These are phyloP conservation scores for Coemansia sp. DNA, from an alignment of 192 early-diverging fungal genomes.

Conservation along the genomic window DNA sequence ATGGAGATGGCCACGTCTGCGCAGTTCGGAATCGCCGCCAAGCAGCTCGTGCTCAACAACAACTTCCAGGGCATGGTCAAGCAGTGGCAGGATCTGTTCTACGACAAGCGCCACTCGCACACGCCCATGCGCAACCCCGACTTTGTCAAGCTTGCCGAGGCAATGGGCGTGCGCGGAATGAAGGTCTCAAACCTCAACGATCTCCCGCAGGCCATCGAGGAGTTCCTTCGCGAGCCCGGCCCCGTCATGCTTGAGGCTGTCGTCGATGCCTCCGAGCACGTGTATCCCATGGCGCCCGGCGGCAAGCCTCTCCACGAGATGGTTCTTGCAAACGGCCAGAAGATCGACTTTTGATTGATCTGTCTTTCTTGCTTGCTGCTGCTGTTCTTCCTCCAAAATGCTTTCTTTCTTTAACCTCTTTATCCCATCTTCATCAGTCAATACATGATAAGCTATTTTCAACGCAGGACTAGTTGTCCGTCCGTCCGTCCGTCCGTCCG, in stretches of 20 bases:
- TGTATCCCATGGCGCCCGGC: slow-evolving; percentile 97
- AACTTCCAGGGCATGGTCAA: slow-evolving; percentile 99
- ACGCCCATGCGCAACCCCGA: slow-evolving; percentile 96
- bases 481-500: too few relatives aligned
- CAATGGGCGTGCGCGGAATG: slow-evolving; percentile 88
- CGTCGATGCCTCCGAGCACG: slow-evolving; percentile 90
- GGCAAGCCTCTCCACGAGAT: slow-evolving; percentile 93
- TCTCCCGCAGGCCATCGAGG: slow-evolving; percentile 79
- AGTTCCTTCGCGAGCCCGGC: slow-evolving; percentile 80
- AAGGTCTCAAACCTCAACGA: slow-evolving; percentile 82
- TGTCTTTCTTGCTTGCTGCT: not conserved
- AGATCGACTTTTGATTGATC: slow-evolving; percentile 30
- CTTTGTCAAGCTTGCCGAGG: slow-evolving; percentile 96
- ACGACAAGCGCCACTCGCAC: slow-evolving; percentile 92
- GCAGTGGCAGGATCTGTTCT: slow-evolving; percentile 95
- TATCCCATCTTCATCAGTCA: not conserved
- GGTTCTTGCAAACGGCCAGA: slow-evolving; percentile 57
- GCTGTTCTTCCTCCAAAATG: too few relatives aligned
- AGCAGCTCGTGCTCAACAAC: slow-evolving; percentile 96
- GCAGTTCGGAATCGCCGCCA: slow-evolving; percentile 97
- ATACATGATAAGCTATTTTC: not conserved
- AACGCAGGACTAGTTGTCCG: not conserved
- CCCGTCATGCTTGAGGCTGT: slow-evolving; percentile 92
- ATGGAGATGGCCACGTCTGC: slow-evolving; percentile 97
- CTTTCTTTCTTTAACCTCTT: too few relatives aligned